Percentiles rank a stretch among this genome's conserved stretches.
phyloP scores from a whole-genome alignment of 1,284 basidiomycete species.

The Polyporus tsugae region DNA sequence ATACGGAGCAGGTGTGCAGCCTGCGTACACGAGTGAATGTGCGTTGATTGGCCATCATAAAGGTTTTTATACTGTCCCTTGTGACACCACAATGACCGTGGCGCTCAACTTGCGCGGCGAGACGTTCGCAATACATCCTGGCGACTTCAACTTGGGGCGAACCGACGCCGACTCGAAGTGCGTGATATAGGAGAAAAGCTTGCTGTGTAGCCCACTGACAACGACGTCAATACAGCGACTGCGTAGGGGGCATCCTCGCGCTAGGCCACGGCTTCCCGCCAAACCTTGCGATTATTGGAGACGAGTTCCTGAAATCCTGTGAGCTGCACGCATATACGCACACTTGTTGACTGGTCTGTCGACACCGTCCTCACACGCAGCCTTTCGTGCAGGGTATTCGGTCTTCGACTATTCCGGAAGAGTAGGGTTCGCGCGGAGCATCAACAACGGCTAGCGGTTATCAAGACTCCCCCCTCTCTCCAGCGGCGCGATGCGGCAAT shows the following conservation, averaged over 20 bases:
- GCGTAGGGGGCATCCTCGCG: conserved; percentile 75
- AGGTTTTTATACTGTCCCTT: conserved; percentile 64
- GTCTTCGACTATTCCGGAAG: conserved; percentile 66
- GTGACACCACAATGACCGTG: conserved; percentile 45
- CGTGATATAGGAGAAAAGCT: conserved; percentile 8
- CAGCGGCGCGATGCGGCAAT: not conserved
- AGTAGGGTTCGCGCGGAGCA: conserved; percentile 67
- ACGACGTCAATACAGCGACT: conserved; percentile 46
- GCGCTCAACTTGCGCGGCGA: conserved; percentile 63
- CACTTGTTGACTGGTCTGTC: not conserved
- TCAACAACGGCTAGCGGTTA: conserved; percentile 52
- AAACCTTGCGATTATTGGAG: conserved; percentile 72
- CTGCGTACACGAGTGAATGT: not conserved
- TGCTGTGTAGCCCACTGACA: not conserved
- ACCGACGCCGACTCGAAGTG: conserved; percentile 42
- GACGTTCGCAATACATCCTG: conserved; percentile 56
- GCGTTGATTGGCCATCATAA: not conserved
- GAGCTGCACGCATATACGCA: conserved; percentile 33
- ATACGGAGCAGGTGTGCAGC: conserved; percentile 50
- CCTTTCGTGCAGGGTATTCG: conserved; percentile 56
- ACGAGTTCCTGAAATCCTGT: conserved; percentile 79
- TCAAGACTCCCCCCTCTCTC: not conserved
- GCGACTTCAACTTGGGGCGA: conserved; percentile 76
- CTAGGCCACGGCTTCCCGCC: conserved; percentile 54
- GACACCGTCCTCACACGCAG: conserved; percentile 1